phyloP scores from a whole-genome alignment of 2,329 filamentous ascomycete genomes.

The Lasiodiplodia sp. region DNA sequence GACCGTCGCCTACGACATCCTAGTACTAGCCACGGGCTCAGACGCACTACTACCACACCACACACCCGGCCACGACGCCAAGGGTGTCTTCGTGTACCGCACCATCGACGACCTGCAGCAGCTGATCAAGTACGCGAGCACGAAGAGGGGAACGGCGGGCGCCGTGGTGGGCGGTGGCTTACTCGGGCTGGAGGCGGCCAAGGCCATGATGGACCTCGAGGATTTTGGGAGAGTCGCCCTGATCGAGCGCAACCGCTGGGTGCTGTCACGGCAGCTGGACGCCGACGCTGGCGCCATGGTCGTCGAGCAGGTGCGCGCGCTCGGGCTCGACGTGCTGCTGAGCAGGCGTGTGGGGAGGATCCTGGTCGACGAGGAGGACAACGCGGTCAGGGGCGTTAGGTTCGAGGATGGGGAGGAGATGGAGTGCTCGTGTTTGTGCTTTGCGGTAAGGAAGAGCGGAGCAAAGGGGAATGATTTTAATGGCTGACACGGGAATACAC shows the following conservation, averaged over 20 bases:
- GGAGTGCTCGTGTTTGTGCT: constrained; percentile 82
- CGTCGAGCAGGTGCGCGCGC: constrained; percentile 77
- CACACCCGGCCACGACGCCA: constrained; percentile 79
- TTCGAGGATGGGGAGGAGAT: constrained; percentile 84
- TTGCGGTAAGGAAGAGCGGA: constrained; percentile 75
- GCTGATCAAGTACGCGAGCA: constrained; percentile 75
- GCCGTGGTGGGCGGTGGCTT: constrained; percentile 85
- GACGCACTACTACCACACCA: constrained; percentile 77
- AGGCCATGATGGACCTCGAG: constrained; percentile 87
- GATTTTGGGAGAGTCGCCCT: constrained; percentile 77
- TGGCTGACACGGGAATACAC: background rate
- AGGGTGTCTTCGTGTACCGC: constrained; percentile 87
- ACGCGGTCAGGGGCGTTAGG: constrained; percentile 74
- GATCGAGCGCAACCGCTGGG: constrained; percentile 83
- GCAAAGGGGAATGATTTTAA: no score
- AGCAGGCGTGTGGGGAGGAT: constrained; percentile 77
- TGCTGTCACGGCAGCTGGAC: constrained; percentile 83
- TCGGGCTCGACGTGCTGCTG: constrained; percentile 83
- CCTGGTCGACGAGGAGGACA: constrained; percentile 69
- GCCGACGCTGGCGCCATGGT: constrained; percentile 82
- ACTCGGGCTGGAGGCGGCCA: constrained; percentile 85
- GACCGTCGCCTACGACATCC: constrained; percentile 76
- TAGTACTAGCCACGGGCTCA: constrained; percentile 86
- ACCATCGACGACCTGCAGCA: constrained; percentile 82
- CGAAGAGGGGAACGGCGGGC: constrained; percentile 71